Evolutionary conservation across 306 rosid species (phyloP), one percentile per base, ranked within the genome.

Genomic region (Begonia peltatifolia): DNA sequence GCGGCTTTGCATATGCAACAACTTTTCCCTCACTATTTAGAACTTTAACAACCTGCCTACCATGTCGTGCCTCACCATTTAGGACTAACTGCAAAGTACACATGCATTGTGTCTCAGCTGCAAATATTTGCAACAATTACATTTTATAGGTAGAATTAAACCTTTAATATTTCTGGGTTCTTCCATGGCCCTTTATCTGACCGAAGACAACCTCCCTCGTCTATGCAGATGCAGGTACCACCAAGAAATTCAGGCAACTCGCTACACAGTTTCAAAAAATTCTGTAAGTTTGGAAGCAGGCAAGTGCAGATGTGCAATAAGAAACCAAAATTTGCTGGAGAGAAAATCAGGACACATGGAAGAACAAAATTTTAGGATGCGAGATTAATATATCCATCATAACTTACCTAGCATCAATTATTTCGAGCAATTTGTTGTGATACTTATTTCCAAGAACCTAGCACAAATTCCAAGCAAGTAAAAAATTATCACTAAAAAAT

Each of bases 111-210:
- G 47, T 71, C 59, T 53, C 57, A 62, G 51, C 58, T 38, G 49
- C 44, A 53, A 67, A 42, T 22, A 54, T 47, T 49, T 4, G 23
- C 30, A 9, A 55, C 36, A 41, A 62, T 62, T 20, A 41, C 18
- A 63, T 12, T 35, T 6, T 2, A 59, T 48, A 55, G 47, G 38
- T 18, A 62, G 50, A 14, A 59, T 14, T 53, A 64, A 64, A 83
- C 99, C 99, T 83, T 90, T 72, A 76, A 67, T 57, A 90, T 90
- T 55, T 86, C 88, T 53, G 85, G 99, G 61, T 79, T 86, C 74
- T 78, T 83, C 99, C 99, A 90, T 13, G 99, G 99, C 16, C 99
- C 99, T 72, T 86, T 90, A 63, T 86, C 99, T 47, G 99, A 90
- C 63, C 74, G 86, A 71, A 86, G 94, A 64, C 99, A 90, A 55